phyloP scores from a whole-genome alignment of 225 moss, liverwort and hornwort genomes.

The Bryoerythrophyllum caledonicum region DNA sequence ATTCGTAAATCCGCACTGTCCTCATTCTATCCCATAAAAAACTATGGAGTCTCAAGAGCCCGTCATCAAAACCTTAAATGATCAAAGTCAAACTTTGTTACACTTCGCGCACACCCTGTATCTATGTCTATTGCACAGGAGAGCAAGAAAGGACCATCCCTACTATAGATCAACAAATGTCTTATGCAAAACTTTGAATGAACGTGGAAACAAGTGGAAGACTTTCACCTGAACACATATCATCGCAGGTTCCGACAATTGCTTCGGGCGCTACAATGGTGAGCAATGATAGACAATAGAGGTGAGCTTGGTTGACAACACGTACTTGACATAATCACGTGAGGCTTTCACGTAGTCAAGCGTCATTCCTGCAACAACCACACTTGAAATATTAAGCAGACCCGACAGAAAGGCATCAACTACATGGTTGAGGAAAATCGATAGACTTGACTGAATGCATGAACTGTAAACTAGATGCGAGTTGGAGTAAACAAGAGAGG shows the following conservation, averaged over 20 bases:
- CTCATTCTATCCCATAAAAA: conserved; percentile 99
- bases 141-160: conserved; percentile 11
- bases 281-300: not conserved
- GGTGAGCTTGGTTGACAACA: not conserved
- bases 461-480: not conserved
- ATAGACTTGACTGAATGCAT: not conserved
- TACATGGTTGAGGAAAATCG: not conserved
- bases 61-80: conserved; percentile 75
- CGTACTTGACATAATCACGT: conserved; percentile 33
- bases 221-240: conserved; percentile 86
- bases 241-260: conserved; percentile 85
- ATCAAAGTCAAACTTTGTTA: conserved; percentile 52
- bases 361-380: no score
- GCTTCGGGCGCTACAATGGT: no score
- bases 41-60: conserved; percentile 82
- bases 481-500: not conserved
- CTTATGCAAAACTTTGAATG: not conserved
- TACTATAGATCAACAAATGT: not conserved
- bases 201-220: conserved; percentile 3
- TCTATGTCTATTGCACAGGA: conserved; percentile 13
- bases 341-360: conserved; percentile 60
- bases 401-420: not conserved
- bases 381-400: no score
- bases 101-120: conserved; percentile 1
- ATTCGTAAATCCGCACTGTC: conserved; percentile 97